Evolutionary conservation across 2,329 filamentous ascomycete genomes (phyloP).

Genomic region (Blastomyces gilchristii): DNA sequence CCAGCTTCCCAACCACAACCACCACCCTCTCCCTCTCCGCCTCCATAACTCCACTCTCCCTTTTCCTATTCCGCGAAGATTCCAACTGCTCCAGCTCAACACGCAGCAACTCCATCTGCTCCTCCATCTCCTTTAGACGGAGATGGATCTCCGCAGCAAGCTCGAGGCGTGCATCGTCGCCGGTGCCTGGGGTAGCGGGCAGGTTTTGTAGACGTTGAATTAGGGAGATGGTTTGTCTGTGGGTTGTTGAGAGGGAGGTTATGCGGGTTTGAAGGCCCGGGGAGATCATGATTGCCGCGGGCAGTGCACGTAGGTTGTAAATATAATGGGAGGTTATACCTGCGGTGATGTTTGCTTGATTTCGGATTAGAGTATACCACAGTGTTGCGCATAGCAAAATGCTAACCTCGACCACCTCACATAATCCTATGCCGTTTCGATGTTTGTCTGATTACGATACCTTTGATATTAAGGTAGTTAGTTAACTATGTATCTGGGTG

Average conservation of each 20-base stretch:
- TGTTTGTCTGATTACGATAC: background rate
- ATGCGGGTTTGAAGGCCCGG: conserved; percentile 40
- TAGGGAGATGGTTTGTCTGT: conserved; percentile 45
- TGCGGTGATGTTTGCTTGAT: background rate
- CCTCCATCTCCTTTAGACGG: conserved; percentile 64
- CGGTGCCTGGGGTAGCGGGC: conserved; percentile 51
- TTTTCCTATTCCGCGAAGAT: conserved; percentile 28
- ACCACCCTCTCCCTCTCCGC: conserved; percentile 56
- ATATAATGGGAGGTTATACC: background rate
- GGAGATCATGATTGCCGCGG: conserved; percentile 28
- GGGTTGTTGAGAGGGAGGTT: conserved; percentile 42
- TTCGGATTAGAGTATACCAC: background rate
- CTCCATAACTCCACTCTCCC: conserved; percentile 42
- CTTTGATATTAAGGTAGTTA: background rate
- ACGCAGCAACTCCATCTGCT: conserved; percentile 68
- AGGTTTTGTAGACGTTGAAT: conserved; percentile 50
- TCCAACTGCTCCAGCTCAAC: conserved; percentile 66
- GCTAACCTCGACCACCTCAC: background rate
- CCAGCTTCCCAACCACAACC: conserved; percentile 56
- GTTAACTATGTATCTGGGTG: background rate
- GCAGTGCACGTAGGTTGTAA: background rate
- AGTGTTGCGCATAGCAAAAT: background rate
- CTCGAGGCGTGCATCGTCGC: conserved; percentile 58
- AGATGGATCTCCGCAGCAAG: conserved; percentile 72
- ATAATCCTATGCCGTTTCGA: background rate